Evolutionary conservation across 306 rosid genomes (phyloP).

Genomic region (Hippophae gyantsensis): DNA sequence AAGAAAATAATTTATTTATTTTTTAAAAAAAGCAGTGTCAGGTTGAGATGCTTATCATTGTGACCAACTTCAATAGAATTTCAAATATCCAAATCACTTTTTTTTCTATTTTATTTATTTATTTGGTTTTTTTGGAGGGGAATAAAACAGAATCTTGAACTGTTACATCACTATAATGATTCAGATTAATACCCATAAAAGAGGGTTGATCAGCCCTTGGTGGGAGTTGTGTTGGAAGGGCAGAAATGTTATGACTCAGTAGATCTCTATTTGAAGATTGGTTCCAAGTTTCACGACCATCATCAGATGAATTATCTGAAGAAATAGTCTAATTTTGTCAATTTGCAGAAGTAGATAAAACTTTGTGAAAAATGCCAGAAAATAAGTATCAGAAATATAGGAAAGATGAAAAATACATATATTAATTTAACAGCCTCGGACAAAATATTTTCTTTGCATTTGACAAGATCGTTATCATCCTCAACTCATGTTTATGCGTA

Average conservation of each 20-base stretch:
- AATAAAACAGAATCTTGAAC: no score
- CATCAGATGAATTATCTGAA: conserved; percentile 44
- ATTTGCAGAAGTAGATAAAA: conserved; percentile 9
- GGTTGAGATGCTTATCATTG: no score
- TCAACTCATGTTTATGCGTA: conserved; percentile 3
- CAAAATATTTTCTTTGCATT: no score
- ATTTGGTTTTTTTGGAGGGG: no score
- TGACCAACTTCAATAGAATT: no score
- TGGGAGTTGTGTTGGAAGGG: conserved; percentile 88
- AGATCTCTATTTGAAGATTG: conserved; percentile 46
- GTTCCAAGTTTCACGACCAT: conserved; percentile 53
- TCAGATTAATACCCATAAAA: conserved; percentile 50
- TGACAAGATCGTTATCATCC: background rate
- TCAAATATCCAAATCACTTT: no score
- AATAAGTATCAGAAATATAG: conserved; percentile 13
- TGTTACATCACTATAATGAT: no score
- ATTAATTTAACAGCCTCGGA: conserved; percentile 2
- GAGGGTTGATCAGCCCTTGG: conserved; percentile 84
- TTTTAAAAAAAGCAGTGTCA: no score
- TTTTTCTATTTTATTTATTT: no score
- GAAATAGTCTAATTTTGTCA: conserved; percentile 11
- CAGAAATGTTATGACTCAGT: conserved; percentile 35
- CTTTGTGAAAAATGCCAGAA: background rate
- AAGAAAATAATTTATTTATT: no score
- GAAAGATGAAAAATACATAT: conserved; percentile 9